A percentile compares a stretch with the other conserved stretches of the same genome.
Evolutionary conservation across 2,329 filamentous ascomycete species (phyloP).

Genomic region (Teratosphaeriaceae sp.): DNA sequence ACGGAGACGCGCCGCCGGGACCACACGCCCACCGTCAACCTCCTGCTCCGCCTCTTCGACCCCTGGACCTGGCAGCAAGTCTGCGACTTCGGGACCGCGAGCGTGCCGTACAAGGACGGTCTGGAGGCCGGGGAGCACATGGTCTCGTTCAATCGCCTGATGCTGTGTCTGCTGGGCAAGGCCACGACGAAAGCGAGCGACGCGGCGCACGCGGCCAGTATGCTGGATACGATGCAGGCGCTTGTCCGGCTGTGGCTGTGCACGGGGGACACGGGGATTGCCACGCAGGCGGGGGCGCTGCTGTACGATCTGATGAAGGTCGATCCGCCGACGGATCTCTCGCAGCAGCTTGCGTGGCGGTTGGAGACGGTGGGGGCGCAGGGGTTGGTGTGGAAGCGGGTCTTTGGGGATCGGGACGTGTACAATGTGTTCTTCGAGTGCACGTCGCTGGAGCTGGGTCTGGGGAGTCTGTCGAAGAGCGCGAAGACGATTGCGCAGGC

Average conservation of each 20-base stretch:
- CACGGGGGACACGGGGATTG: conserved; percentile 48
- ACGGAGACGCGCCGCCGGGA: conserved; percentile 47
- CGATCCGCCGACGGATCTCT: conserved; percentile 29
- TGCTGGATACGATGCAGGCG: conserved; percentile 47
- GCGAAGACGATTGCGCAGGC: conserved; percentile 55
- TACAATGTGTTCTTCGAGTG: conserved; percentile 51
- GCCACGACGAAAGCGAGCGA: conserved; percentile 46
- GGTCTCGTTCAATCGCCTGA: conserved; percentile 48
- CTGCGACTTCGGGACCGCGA: conserved; percentile 9
- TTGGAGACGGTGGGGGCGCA: conserved; percentile 30
- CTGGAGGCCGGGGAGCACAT: conserved; percentile 41
- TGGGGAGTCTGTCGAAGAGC: conserved; percentile 36
- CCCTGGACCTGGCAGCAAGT: conserved; percentile 12
- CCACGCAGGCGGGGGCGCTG: conserved; percentile 47
- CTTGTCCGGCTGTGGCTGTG: conserved; percentile 54
- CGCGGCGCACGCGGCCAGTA: conserved; percentile 52
- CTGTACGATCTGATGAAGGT: conserved; percentile 48
- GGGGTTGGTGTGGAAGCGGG: conserved; percentile 54
- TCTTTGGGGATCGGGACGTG: conserved; percentile 55
- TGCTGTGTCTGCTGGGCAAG: conserved; percentile 51
- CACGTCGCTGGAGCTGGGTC: conserved; percentile 38
- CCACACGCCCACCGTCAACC: conserved; percentile 48
- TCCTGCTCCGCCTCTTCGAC: conserved; percentile 44
- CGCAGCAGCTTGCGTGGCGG: conserved; percentile 4
- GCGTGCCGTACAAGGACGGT: conserved; percentile 46